These are phyloP conservation scores for Ampelocalamus luodianensis DNA, from an alignment of 176 grass and related monocot species.

Conservation along the genomic window DNA sequence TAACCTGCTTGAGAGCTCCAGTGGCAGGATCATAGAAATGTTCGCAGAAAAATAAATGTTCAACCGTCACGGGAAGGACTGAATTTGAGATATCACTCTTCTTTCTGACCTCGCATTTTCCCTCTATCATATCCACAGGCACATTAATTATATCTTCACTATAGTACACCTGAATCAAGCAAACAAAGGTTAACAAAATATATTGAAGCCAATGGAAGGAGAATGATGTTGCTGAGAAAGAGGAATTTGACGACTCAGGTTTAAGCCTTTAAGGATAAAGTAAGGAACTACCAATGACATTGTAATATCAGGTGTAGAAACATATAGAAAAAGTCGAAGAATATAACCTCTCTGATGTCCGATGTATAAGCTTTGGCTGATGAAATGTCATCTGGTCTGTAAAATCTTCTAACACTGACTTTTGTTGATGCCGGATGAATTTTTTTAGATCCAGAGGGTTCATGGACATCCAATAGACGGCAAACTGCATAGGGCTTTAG, in stretches of 20 bases:
- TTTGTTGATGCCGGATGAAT: slow-evolving; percentile 58
- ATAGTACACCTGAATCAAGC: slow-evolving; percentile 78
- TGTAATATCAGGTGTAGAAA: slow-evolving; percentile 32
- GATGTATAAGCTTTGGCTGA: slow-evolving; percentile 84
- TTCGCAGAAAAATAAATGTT: slow-evolving; percentile 95
- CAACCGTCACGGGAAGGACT: slow-evolving; percentile 70
- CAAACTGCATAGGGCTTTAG: slow-evolving; percentile 88
- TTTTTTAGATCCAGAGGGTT: slow-evolving; percentile 60
- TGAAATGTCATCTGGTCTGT: slow-evolving; percentile 93
- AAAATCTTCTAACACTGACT: slow-evolving; percentile 89
- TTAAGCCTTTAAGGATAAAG: neutral
- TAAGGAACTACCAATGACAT: slow-evolving; percentile 15
- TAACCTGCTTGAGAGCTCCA: slow-evolving; percentile 95
- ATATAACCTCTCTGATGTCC: slow-evolving; percentile 90
- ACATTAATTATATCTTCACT: slow-evolving; percentile 84
- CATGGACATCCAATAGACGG: slow-evolving; percentile 68
- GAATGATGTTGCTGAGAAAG: slow-evolving; percentile 34
- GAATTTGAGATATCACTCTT: slow-evolving; percentile 72
- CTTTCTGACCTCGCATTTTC: slow-evolving; percentile 93
- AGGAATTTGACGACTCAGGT: slow-evolving; percentile 6
- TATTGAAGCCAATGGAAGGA: slow-evolving; percentile 28
- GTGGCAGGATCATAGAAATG: slow-evolving; percentile 80
- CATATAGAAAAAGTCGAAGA: slow-evolving; percentile 18
- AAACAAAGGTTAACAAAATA: slow-evolving; percentile 49
- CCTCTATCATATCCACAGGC: slow-evolving; percentile 80